Evolutionary conservation across 345 rosid genomes (phyloP).

Genomic region (Garcia nutans): DNA sequence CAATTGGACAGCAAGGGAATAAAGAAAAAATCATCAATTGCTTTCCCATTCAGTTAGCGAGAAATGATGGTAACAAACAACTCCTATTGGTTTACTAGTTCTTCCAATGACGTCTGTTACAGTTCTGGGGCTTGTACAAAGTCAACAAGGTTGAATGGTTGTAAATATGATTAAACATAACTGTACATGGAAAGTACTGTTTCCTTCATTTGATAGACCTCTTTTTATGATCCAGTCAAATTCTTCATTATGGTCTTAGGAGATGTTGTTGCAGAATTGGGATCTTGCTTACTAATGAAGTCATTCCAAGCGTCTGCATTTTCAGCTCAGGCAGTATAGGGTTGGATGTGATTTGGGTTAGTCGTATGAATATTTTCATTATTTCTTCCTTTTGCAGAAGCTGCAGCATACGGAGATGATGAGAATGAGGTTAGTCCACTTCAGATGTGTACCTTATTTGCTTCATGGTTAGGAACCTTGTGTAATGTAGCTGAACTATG

Average conservation of each 20-base stretch:
- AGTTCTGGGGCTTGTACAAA: not conserved
- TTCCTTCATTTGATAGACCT: not conserved
- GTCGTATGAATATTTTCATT: not conserved
- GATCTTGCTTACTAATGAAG: not conserved
- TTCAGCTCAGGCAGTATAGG: not conserved
- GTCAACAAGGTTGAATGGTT: not conserved
- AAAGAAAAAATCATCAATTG: not conserved
- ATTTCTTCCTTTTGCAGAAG: slow-evolving; percentile 51
- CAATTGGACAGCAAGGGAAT: not conserved
- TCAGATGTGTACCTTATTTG: not conserved
- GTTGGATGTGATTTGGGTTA: not conserved
- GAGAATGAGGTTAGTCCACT: slow-evolving; percentile 51
- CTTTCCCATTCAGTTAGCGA: not conserved
- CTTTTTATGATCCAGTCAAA: not conserved
- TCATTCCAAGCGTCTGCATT: not conserved
- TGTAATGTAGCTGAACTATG: slow-evolving; percentile 13
- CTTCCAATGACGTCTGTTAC: not conserved
- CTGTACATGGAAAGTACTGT: not conserved
- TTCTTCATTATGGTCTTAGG: not conserved
- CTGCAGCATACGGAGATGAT: slow-evolving; percentile 61
- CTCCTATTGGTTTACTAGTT: not conserved
- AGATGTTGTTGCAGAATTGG: not conserved
- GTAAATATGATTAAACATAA: too few relatives aligned
- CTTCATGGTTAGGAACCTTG: not conserved
- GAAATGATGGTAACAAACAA: not conserved